Evolutionary conservation across 176 grass and related monocot species (phyloP).

Genomic region (Avena atlantica): DNA sequence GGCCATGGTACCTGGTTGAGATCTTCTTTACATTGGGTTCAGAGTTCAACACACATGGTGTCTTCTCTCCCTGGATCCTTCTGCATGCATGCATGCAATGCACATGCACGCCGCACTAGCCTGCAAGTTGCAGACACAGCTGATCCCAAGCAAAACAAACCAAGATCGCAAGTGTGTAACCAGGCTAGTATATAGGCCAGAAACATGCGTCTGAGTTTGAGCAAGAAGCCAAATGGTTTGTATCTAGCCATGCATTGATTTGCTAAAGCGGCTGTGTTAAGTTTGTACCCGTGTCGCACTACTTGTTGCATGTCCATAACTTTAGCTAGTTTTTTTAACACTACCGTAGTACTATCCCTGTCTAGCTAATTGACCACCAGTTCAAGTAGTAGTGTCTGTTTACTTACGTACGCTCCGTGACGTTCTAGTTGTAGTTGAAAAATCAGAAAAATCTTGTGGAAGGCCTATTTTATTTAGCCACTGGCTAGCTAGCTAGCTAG

Average conservation of each 20-base stretch:
- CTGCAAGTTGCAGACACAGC: background rate
- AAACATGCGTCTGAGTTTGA: background rate
- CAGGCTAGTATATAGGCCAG: background rate
- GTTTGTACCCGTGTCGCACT: background rate
- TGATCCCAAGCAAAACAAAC: background rate
- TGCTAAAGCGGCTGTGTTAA: background rate
- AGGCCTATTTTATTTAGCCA: background rate
- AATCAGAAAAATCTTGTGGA: background rate
- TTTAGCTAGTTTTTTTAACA: background rate
- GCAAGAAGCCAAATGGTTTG: background rate
- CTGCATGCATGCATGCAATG: background rate
- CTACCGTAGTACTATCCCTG: background rate
- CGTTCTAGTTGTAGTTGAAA: slow-evolving; percentile 1
- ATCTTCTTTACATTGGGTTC: background rate
- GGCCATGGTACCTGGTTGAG: too few species aligned
- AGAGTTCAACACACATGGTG: too few species aligned
- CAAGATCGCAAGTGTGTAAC: background rate
- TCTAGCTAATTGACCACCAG: background rate
- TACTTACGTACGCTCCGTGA: background rate
- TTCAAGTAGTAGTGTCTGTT: background rate
- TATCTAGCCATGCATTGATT: background rate
- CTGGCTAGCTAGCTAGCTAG: too few species aligned
- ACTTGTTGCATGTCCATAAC: background rate
- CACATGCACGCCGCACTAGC: background rate
- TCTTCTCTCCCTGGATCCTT: background rate